Evolutionary conservation across 208 protist species (phyloP), one percentile per base, ranked within the genome.

Genomic region (Blastocrithidia nonstop): DNA sequence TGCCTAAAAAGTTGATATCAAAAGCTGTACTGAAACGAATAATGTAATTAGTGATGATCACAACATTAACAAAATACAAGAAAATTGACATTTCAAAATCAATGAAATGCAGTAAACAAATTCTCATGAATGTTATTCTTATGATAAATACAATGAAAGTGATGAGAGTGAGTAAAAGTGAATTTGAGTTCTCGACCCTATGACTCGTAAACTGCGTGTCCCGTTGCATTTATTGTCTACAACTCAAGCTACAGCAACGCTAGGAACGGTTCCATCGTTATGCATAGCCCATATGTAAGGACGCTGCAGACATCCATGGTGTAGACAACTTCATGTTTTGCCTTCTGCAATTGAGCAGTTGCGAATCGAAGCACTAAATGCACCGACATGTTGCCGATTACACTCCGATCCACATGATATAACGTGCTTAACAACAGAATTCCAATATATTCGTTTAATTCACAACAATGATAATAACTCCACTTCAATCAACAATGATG

Each of bases 121-220:
- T n/a, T n/a, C n/a, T n/a, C n/a, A n/a, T n/a, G n/a, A n/a, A n/a
- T n/a, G n/a, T n/a, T n/a, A n/a, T n/a, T n/a, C n/a, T n/a, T n/a
- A n/a, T n/a, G n/a, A n/a, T n/a, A n/a, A n/a, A n/a, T n/a, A n/a
- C n/a, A n/a, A n/a, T n/a, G n/a, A n/a, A n/a, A n/a, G n/a, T n/a
- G n/a, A n/a, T n/a, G 61, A 70, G 45, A 52, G 79, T 2, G 60
- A 67, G 13, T 56, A 74, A 13, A 71, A 77, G 56, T 91, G 74
- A 69, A 86, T 91, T 41, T 91, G 82, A 78, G 82, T 91, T 31
- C 59, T 91, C 9, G 82, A 91, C 48, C 82, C 82, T 1, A 64
- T 86, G 60, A 88, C 82, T 4, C 70, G 82, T 21, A 91, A 91
- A 45, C 55, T 91, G 36, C 73, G 77, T 6, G 82, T 91, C 22